Evolutionary conservation across 768 basidiomycete genomes (phyloP).

Genomic region (Clathrus columnatus): DNA sequence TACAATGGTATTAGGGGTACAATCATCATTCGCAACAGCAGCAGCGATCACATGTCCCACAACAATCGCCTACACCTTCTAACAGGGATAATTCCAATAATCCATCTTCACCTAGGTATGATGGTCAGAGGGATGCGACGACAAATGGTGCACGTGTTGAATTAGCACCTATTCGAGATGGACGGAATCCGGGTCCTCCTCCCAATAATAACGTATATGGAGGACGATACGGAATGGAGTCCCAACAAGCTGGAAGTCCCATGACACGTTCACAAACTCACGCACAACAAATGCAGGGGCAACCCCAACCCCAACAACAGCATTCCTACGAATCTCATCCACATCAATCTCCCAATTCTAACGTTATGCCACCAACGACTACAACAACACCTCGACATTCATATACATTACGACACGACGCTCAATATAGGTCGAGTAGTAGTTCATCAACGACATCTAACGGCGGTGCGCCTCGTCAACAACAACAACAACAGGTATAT

Average conservation of each 20-base stretch:
- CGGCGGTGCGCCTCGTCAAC: background rate
- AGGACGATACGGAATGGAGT: background rate
- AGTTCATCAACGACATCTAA: background rate
- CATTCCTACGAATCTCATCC: slow-evolving; percentile 8
- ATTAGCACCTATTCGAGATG: background rate
- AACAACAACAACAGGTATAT: slow-evolving; percentile 16
- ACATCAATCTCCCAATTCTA: slow-evolving; percentile 1
- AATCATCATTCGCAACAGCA: background rate
- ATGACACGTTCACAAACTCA: background rate
- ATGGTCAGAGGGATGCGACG: too few species aligned
- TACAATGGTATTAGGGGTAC: background rate
- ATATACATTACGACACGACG: background rate
- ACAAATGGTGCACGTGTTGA: too few species aligned
- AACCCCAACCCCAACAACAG: slow-evolving; percentile 9
- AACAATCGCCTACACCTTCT: slow-evolving; percentile 15
- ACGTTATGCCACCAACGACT: background rate
- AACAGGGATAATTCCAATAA: slow-evolving; percentile 18
- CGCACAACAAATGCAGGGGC: background rate
- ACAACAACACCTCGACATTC: background rate
- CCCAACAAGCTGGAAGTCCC: background rate
- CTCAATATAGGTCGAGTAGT: background rate
- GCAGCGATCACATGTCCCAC: slow-evolving; percentile 13
- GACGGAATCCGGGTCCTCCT: background rate
- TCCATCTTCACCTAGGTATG: slow-evolving; percentile 6
- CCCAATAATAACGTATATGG: background rate